Conservation (phyloP, 257 asterid species). For the Jacaranda mimosifolia region DNA sequence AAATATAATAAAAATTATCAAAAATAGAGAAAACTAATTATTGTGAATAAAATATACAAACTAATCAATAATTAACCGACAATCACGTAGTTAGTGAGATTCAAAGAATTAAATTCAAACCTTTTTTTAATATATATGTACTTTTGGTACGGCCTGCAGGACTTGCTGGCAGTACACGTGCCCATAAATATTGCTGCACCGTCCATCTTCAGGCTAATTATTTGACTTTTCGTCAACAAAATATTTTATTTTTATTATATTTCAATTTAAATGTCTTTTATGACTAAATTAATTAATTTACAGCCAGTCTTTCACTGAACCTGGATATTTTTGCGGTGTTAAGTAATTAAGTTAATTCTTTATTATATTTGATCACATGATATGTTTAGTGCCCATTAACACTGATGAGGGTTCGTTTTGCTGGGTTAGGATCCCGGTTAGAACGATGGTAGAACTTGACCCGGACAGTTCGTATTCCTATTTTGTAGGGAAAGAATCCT, state of each 20-base stretch:
- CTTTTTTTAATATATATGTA: not conserved
- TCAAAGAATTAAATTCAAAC: not conserved
- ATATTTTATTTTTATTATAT: not conserved
- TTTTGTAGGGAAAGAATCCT: too few species aligned
- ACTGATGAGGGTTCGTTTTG: too few species aligned
- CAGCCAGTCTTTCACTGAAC: constrained; percentile 12
- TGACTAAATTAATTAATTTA: constrained; percentile 13
- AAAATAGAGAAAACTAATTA: too few species aligned
- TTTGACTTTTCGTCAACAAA: not conserved
- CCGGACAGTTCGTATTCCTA: too few species aligned
- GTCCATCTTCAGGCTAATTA: constrained; percentile 16
- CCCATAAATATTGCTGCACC: constrained; percentile 33
- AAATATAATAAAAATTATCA: too few species aligned
- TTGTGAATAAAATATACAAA: not conserved
- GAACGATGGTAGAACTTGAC: too few species aligned
- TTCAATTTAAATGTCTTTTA: not conserved
- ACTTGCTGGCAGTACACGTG: constrained; percentile 16
- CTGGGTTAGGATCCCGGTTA: too few species aligned
- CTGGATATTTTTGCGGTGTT: not conserved
- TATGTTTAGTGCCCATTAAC: constrained; percentile 24
- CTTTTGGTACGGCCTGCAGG: constrained; percentile 23
- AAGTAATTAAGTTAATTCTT: not conserved
- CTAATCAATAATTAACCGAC: too few species aligned
- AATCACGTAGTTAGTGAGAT: not conserved
- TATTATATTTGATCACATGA: constrained; percentile 26